Conservation (phyloP, 2,329 filamentous ascomycete species). For the Zymoseptoria pseudotritici region DNA sequence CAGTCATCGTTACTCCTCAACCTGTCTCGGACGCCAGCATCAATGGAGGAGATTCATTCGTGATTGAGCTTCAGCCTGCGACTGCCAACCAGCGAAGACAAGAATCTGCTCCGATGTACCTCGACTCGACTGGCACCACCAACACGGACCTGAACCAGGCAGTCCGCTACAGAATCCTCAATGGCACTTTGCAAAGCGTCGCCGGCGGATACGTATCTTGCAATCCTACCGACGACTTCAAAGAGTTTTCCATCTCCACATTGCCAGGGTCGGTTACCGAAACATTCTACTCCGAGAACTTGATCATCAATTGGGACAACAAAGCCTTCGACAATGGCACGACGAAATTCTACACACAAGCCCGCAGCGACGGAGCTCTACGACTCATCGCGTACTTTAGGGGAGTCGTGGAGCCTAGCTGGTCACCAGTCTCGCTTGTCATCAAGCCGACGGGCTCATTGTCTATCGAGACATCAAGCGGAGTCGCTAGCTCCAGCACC, state of each 20-base stretch:
- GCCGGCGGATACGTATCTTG: conserved; percentile 23
- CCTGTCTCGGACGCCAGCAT: conserved; percentile 22
- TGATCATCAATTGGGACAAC: conserved; percentile 28
- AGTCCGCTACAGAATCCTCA: conserved; percentile 24
- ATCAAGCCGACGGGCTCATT: conserved; percentile 12
- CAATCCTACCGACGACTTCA: conserved; percentile 13
- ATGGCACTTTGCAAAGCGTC: conserved; percentile 18
- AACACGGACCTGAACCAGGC: conserved; percentile 25
- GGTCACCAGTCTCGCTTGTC: conserved; percentile 23
- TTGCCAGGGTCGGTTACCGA: conserved; percentile 22
- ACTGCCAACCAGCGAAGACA: conserved; percentile 16
- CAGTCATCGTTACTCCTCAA: conserved; percentile 22
- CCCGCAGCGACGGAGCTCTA: conserved; percentile 21
- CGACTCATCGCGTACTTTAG: conserved; percentile 25
- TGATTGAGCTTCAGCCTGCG: conserved; percentile 20
- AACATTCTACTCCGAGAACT: conserved; percentile 22
- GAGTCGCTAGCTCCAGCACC: neutral
- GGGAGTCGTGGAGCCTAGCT: conserved; percentile 21
- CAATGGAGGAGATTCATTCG: conserved; percentile 28
- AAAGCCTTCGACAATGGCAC: conserved; percentile 24
- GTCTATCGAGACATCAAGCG: conserved; percentile 11
- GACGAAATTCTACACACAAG: conserved; percentile 28
- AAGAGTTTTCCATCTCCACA: conserved; percentile 22
- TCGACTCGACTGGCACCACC: conserved; percentile 28
- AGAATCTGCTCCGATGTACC: conserved; percentile 18